Evolutionary conservation across 1,284 basidiomycete genomes (phyloP), one percentile per base, ranked within the genome.

Genomic region (Volvariella surrecta): DNA sequence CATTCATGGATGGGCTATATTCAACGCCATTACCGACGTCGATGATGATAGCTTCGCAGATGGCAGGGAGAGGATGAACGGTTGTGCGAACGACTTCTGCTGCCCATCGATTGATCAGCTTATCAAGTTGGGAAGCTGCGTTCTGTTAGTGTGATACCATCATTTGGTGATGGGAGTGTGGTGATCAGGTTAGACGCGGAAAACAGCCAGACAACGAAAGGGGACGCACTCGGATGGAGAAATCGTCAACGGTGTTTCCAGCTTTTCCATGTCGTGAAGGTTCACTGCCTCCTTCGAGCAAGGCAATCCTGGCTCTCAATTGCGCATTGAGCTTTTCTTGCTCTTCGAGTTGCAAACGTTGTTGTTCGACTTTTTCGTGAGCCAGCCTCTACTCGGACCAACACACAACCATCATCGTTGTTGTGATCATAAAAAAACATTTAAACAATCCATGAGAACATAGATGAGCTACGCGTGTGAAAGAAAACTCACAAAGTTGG

Each of bases 291-390:
- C 87, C 87, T 59, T 90, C 87, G 37, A 89, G 68, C 2, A 80
- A 60, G 8, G 76, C 69, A 52, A 90, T 87, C 31, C 85, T 76
- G 1, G 70, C 71, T 38, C 82, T 70, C 21, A 89, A 68, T 35
- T 73, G 64, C 1, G 85, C 84, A 39, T 89, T 79, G 55, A 88
- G 86, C 53, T 78, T 71, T 52, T 90, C 87, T 58, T 89, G 87
- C 57, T 87, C 81, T 53, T 88, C 80, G 31, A 90, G 73, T 52
- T 89, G 85, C 3, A 57, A 54, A 4, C 87, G 69, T 55, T 89
- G 86, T 52, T 84, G 76, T 54, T 89, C 87, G 50, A 89, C 87
- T 59, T 85, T 86, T 59, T 89, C 79, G 65, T 89, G 87, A 16
- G 87, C 87, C 58, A 89, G 82, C 45, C 84, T 74, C 84, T 88